Percentiles rank a stretch among this genome's conserved stretches.
Conservation (phyloP, 2,329 filamentous ascomycete species). For the Aspergillus clavatus region DNA sequence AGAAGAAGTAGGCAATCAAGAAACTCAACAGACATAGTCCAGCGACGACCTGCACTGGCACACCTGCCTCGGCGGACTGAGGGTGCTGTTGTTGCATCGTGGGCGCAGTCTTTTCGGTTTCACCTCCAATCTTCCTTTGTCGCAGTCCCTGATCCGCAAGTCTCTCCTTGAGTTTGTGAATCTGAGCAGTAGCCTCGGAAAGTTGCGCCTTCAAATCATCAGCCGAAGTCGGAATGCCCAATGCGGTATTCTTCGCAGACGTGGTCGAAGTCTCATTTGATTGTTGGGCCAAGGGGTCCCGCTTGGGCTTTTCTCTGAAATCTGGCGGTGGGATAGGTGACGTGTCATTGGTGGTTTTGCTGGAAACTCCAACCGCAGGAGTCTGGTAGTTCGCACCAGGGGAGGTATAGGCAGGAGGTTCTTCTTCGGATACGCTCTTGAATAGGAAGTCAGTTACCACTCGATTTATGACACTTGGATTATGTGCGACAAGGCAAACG, state of each 20-base stretch:
- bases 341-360: slow-evolving; percentile 31
- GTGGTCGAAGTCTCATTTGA: slow-evolving; percentile 28
- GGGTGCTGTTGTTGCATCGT: slow-evolving; percentile 53
- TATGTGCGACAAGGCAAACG: slow-evolving; percentile 9
- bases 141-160: slow-evolving; percentile 65
- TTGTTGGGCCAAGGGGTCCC: slow-evolving; percentile 39
- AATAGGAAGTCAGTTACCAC: slow-evolving; percentile 6
- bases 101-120: slow-evolving; percentile 49
- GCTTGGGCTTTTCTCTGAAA: slow-evolving; percentile 33
- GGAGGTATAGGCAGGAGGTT: slow-evolving; percentile 53
- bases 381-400: slow-evolving; percentile 48
- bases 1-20: slow-evolving; percentile 92
- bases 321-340: slow-evolving; percentile 33
- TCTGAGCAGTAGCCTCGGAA: slow-evolving; percentile 67
- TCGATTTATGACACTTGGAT: not conserved
- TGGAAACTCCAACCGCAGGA: slow-evolving; percentile 42
- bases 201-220: slow-evolving; percentile 70
- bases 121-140: slow-evolving; percentile 66
- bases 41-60: slow-evolving; percentile 81
- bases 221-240: slow-evolving; percentile 45
- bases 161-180: slow-evolving; percentile 62
- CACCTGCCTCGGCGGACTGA: slow-evolving; percentile 60
- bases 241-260: slow-evolving; percentile 46
- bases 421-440: slow-evolving; percentile 36
- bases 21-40: slow-evolving; percentile 84